Percentiles rank a stretch among this genome's conserved stretches.
Evolutionary conservation across 306 rosid genomes (phyloP).

Genomic region (Geum urbanum): DNA sequence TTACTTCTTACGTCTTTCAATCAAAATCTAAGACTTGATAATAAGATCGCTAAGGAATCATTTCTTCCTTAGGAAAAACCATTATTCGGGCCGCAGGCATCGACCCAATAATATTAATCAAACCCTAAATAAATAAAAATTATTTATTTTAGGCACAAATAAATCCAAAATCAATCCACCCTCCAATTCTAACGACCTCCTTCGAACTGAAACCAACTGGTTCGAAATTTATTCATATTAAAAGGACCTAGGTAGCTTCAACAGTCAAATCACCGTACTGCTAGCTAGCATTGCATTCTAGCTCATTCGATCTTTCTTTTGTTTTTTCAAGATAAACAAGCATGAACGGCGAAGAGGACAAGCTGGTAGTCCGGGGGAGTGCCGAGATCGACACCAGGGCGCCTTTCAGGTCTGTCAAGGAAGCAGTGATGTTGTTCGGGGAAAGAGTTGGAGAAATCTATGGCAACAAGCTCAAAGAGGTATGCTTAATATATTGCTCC

Average conservation of each 20-base stretch:
- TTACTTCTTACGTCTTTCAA: no score
- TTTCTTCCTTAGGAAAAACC: no score
- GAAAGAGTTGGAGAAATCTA: constrained; percentile 80
- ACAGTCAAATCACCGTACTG: not conserved
- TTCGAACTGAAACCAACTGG: not conserved
- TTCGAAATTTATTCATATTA: constrained; percentile 23
- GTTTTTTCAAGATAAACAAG: not conserved
- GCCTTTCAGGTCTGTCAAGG: constrained; percentile 83
- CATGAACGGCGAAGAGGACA: constrained; percentile 40
- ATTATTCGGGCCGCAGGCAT: no score
- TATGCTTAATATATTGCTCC: constrained; percentile 9
- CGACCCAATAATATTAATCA: no score
- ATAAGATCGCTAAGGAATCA: no score
- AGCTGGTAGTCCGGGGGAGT: constrained; percentile 39
- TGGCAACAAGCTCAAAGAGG: constrained; percentile 72
- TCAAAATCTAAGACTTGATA: no score
- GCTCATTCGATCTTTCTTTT: not conserved
- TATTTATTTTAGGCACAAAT: no score
- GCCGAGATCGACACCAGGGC: constrained; percentile 79
- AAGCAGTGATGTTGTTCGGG: constrained; percentile 82
- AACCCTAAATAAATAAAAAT: no score
- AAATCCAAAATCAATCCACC: constrained; percentile 29
- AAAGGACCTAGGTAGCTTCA: constrained; percentile 6
- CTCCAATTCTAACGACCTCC: constrained; percentile 37
- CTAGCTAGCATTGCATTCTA: constrained; percentile 2